Evolutionary conservation across 2,329 filamentous ascomycete species (phyloP).

Genomic region (Cordyceps sp.): DNA sequence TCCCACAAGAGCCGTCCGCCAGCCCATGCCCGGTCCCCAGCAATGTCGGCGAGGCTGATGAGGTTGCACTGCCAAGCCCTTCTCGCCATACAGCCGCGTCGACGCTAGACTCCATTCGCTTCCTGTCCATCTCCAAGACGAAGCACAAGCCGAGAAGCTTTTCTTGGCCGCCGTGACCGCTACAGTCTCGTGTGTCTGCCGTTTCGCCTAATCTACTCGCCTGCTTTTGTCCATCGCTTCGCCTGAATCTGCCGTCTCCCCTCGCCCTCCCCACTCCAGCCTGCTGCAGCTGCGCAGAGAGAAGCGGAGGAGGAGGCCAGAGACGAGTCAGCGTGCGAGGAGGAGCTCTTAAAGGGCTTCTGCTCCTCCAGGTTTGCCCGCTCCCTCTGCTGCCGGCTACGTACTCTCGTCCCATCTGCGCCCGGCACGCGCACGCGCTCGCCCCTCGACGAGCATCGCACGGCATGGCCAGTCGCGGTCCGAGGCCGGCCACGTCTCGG

Average conservation of each 20-base stretch:
- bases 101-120: slow-evolving; percentile 4
- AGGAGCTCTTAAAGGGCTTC: no score
- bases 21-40: background rate
- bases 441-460: background rate
- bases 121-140: background rate
- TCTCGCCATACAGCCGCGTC: slow-evolving; percentile 2
- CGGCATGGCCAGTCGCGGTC: background rate
- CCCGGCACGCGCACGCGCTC: background rate
- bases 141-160: background rate
- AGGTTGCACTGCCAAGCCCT: slow-evolving; percentile 4
- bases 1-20: background rate
- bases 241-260: background rate
- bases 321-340: background rate
- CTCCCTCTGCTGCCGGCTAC: no score
- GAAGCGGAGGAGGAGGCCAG: background rate
- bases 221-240: background rate
- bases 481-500: slow-evolving; percentile 3
- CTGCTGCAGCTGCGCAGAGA: background rate
- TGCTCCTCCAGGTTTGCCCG: no score
- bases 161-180: background rate
- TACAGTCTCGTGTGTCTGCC: background rate
- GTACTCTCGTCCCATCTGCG: no score
- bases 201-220: background rate
- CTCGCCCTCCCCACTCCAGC: background rate
- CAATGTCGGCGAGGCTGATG: background rate